These are phyloP conservation scores for Margaritispora aquatica DNA, from an alignment of 495 filamentous ascomycete species.

Conservation along the genomic window DNA sequence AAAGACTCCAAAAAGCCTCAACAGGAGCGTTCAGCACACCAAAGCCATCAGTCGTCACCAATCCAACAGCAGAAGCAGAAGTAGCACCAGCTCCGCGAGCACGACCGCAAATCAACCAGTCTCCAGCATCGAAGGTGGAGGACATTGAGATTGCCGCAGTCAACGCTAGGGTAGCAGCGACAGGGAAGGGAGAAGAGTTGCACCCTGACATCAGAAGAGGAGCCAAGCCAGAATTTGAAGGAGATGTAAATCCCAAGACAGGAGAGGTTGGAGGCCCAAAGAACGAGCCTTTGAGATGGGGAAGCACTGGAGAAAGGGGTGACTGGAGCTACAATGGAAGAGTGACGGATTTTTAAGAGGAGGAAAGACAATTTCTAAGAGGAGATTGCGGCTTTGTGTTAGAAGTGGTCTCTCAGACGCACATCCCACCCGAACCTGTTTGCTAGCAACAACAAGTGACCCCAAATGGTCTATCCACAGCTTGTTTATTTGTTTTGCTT, in stretches of 20 bases:
- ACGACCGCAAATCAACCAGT: constrained; percentile 35
- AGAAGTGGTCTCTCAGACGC: neutral
- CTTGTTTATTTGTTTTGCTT: no score
- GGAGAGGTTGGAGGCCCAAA: constrained; percentile 97
- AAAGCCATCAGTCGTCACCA: constrained; percentile 26
- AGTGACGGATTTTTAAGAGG: constrained; percentile 79
- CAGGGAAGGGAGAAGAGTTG: constrained; percentile 51
- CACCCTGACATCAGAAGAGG: constrained; percentile 68
- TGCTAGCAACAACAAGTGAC: no score
- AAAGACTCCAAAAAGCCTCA: constrained; percentile 68
- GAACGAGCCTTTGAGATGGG: constrained; percentile 94
- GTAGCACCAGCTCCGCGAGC: constrained; percentile 1
- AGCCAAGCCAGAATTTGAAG: constrained; percentile 86
- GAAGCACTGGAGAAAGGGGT: constrained; percentile 72
- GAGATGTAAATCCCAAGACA: constrained; percentile 86
- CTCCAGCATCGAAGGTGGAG: constrained; percentile 28
- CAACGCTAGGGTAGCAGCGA: constrained; percentile 38
- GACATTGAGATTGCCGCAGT: constrained; percentile 23
- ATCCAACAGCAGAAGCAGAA: constrained; percentile 8
- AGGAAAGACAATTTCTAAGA: neutral
- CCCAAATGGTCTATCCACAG: no score
- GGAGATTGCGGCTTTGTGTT: neutral
- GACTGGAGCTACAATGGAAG: constrained; percentile 97
- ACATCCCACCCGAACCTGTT: neutral
- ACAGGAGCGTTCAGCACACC: constrained; percentile 71